Conservation (phyloP, 495 filamentous ascomycete species). For the Clohesyomyces aquaticus region DNA sequence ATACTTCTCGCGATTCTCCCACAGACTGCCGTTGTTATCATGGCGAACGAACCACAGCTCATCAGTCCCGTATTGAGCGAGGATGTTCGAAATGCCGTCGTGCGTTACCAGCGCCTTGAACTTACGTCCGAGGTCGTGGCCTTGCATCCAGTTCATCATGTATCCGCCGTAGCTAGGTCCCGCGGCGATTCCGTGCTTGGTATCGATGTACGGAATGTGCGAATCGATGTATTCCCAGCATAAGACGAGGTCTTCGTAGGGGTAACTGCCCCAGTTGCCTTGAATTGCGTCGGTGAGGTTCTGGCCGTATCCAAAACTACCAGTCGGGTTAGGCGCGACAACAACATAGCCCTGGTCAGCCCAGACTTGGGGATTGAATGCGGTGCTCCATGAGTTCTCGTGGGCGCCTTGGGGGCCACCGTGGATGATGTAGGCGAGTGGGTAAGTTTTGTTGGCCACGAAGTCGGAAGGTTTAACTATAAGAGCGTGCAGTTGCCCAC, state of each 20-base stretch:
- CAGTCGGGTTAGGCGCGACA: conserved; percentile 58
- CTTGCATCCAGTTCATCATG: conserved; percentile 65
- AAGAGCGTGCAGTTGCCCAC: conserved; percentile 51
- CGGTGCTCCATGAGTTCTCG: conserved; percentile 55
- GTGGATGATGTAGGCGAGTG: conserved; percentile 57
- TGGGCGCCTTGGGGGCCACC: conserved; percentile 58
- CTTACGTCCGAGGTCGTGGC: conserved; percentile 55
- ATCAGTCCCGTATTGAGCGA: conserved; percentile 53
- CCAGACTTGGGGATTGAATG: conserved; percentile 58
- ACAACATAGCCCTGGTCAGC: conserved; percentile 64
- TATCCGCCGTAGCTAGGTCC: conserved; percentile 54
- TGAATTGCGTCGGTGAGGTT: conserved; percentile 54
- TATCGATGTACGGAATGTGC: conserved; percentile 56
- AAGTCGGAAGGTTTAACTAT: conserved; percentile 52
- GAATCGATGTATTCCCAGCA: conserved; percentile 55
- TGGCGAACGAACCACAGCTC: conserved; percentile 51
- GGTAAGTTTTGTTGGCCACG: conserved; percentile 54
- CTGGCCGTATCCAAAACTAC: conserved; percentile 57
- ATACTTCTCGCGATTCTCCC: conserved; percentile 50
- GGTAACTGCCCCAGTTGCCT: conserved; percentile 57
- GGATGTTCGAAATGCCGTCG: conserved; percentile 52
- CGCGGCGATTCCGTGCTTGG: conserved; percentile 54
- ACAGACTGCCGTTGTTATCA: conserved; percentile 54
- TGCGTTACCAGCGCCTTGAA: conserved; percentile 57
- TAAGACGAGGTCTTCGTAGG: conserved; percentile 60